These are phyloP conservation scores for Solanum chiquidenum DNA, from an alignment of 257 asterid genomes.

Conservation along the genomic window DNA sequence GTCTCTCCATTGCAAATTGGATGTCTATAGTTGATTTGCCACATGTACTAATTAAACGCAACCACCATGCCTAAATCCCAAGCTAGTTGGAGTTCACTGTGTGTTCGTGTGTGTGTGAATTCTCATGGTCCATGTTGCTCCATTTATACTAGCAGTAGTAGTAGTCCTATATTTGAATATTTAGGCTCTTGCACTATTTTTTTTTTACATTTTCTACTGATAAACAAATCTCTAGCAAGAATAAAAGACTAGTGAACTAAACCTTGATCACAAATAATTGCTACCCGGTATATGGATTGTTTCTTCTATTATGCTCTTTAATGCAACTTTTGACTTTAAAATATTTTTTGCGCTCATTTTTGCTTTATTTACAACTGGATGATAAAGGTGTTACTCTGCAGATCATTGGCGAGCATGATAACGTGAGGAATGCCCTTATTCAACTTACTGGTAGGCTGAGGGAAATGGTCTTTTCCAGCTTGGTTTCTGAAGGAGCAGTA, in stretches of 20 bases:
- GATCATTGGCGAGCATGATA: constrained; percentile 40
- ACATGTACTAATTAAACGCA: neutral
- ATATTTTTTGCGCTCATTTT: neutral
- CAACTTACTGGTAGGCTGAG: constrained; percentile 53
- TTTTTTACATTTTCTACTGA: neutral
- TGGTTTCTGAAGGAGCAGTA: constrained; percentile 15
- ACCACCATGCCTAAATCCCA: neutral
- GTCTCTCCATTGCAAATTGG: neutral
- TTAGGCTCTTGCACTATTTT: neutral
- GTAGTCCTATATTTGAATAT: neutral
- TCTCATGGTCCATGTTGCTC: neutral
- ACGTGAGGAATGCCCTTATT: constrained; percentile 41
- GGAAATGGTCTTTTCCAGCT: constrained; percentile 23
- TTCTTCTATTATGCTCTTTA: neutral
- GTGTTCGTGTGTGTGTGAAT: neutral
- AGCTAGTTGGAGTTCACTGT: neutral
- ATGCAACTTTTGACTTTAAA: neutral
- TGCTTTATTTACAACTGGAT: neutral
- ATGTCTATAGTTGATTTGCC: neutral
- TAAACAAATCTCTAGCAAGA: neutral
- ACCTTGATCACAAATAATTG: neutral
- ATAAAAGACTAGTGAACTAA: neutral
- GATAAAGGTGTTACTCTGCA: constrained; percentile 8
- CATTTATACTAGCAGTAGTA: neutral
- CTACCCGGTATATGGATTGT: neutral